Conservation (phyloP, 2,329 filamentous ascomycete species). For the Lachnellula occidentalis region DNA sequence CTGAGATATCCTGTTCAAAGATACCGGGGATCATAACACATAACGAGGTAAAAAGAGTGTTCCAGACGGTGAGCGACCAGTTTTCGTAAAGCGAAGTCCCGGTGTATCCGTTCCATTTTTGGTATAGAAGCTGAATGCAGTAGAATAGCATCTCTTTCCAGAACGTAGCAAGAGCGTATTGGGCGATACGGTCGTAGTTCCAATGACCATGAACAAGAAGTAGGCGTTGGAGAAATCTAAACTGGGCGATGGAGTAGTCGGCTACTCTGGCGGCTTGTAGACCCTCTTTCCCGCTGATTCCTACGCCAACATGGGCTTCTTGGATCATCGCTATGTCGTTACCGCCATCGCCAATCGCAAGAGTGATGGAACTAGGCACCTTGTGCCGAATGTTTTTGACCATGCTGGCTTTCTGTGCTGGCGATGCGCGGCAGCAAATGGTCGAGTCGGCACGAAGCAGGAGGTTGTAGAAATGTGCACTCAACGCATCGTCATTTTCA, state of each 20-base stretch:
- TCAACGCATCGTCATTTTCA: conserved; percentile 54
- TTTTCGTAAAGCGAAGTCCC: conserved; percentile 84
- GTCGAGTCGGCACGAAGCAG: conserved; percentile 77
- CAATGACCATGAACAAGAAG: conserved; percentile 80
- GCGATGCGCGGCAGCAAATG: conserved; percentile 88
- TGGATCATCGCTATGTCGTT: conserved; percentile 96
- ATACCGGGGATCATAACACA: conserved; percentile 83
- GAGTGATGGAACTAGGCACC: conserved; percentile 66
- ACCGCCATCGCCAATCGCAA: conserved; percentile 87
- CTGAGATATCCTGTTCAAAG: conserved; percentile 79
- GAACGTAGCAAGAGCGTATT: conserved; percentile 82
- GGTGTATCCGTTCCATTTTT: conserved; percentile 77
- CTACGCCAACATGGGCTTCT: conserved; percentile 79
- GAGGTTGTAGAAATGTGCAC: conserved; percentile 65
- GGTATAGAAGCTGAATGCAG: conserved; percentile 74
- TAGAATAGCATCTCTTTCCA: conserved; percentile 85
- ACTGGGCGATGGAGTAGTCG: conserved; percentile 86
- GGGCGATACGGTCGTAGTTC: conserved; percentile 83
- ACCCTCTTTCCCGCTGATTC: conserved; percentile 85
- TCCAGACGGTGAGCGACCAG: conserved; percentile 81
- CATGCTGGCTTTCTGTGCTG: conserved; percentile 79
- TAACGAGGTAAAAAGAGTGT: conserved; percentile 83
- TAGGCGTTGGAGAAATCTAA: conserved; percentile 75
- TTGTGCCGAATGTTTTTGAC: conserved; percentile 71
- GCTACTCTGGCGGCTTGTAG: conserved; percentile 82